Conservation (phyloP, 176 grass and related monocot species). For the Cocos nucifera region DNA sequence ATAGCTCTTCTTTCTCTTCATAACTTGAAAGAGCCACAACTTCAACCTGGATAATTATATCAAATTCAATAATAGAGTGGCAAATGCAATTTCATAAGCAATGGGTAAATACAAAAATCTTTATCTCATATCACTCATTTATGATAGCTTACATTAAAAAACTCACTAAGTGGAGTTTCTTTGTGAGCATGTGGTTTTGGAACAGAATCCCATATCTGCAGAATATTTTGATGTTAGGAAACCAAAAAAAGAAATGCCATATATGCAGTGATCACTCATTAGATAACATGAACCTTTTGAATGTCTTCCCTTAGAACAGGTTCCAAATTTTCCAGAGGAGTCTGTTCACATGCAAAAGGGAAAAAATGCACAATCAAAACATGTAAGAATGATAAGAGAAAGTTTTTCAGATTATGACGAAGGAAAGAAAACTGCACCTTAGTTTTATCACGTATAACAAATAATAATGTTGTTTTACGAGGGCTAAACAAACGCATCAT, state of each 20-base stretch:
- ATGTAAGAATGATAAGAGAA: not conserved
- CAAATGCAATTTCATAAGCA: too few species aligned
- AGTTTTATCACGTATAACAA: constrained; percentile 98
- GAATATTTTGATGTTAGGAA: constrained; percentile 1
- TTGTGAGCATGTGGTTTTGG: constrained; percentile 88
- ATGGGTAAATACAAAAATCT: too few species aligned
- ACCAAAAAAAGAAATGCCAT: too few species aligned
- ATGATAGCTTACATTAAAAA: constrained; percentile 63
- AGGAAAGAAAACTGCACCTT: constrained; percentile 34
- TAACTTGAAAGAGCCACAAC: constrained; percentile 80
- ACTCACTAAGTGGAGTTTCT: constrained; percentile 92
- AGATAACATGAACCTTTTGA: constrained; percentile 59
- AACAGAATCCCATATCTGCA: constrained; percentile 96
- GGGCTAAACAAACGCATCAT: constrained; percentile 99
- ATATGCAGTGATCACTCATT: not conserved
- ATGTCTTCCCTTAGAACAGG: constrained; percentile 96
- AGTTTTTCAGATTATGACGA: not conserved
- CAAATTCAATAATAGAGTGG: not conserved
- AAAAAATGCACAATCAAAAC: not conserved
- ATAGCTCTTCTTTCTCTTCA: constrained; percentile 94
- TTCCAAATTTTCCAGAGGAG: constrained; percentile 92
- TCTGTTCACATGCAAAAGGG: constrained; percentile 26
- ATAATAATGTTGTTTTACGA: constrained; percentile 86
- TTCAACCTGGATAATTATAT: constrained; percentile 46
- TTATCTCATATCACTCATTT: too few species aligned